Evolutionary conservation across 495 filamentous ascomycete genomes (phyloP).

Genomic region (Aspergillus diversus): DNA sequence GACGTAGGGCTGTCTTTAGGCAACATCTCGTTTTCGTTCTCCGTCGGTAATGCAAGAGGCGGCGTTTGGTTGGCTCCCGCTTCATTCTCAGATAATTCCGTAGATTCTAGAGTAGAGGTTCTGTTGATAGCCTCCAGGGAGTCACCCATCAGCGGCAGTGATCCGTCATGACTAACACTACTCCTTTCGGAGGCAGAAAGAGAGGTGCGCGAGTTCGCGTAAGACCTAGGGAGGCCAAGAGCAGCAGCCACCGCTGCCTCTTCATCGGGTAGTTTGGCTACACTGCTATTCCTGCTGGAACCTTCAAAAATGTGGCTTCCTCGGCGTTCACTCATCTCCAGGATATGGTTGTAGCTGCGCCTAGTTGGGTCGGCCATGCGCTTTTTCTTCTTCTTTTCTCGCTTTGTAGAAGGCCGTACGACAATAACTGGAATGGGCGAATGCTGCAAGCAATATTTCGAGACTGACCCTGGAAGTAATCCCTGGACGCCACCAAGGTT

Average conservation of each 20-base stretch:
- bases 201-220: constrained; percentile 48
- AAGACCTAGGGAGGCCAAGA: constrained; percentile 60
- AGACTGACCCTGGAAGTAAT: constrained; percentile 89
- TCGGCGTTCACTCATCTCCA: constrained; percentile 60
- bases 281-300: constrained; percentile 45
- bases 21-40: constrained; percentile 12
- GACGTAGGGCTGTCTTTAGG: background rate
- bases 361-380: constrained; percentile 77
- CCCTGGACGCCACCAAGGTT: constrained; percentile 87
- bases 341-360: constrained; percentile 78
- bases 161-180: constrained; percentile 41
- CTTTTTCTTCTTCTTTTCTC: constrained; percentile 90
- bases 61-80: constrained; percentile 39
- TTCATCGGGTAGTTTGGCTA: constrained; percentile 54
- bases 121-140: constrained; percentile 36
- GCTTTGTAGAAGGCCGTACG: constrained; percentile 86
- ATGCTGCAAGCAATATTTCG: constrained; percentile 95
- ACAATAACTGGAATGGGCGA: constrained; percentile 97
- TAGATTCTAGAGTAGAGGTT: constrained; percentile 34
- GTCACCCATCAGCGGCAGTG: constrained; percentile 30
- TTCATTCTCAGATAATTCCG: constrained; percentile 49
- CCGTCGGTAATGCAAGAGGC: constrained; percentile 8
- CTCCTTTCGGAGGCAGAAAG: constrained; percentile 53
- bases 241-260: constrained; percentile 76
- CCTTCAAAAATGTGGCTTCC: constrained; percentile 59